phyloP scores from a whole-genome alignment of 192 early-diverging fungal genomes.

The Coemansia aciculifera region DNA sequence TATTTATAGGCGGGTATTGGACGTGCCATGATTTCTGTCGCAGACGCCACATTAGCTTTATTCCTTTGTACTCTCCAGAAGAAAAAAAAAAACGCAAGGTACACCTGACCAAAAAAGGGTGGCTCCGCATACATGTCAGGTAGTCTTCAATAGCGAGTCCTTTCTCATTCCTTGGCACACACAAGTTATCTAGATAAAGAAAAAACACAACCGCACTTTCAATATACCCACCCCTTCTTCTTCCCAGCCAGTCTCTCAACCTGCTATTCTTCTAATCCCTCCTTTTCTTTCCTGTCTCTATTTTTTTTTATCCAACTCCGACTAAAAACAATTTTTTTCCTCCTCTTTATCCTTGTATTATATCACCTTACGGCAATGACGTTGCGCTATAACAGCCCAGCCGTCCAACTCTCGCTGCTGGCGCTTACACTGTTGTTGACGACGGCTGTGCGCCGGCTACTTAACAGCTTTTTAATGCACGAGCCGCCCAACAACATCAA shows the following conservation, averaged over 20 bases:
- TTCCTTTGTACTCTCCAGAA: neutral
- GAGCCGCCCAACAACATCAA: constrained; percentile 27
- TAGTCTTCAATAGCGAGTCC: constrained; percentile 3
- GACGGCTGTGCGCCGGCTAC: constrained; percentile 20
- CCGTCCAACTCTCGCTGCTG: constrained; percentile 28
- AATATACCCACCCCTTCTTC: neutral
- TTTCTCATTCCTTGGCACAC: neutral
- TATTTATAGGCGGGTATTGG: neutral
- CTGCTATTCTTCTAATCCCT: neutral
- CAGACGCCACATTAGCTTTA: neutral
- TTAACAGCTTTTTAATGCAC: constrained; percentile 27
- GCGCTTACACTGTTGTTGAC: constrained; percentile 24
- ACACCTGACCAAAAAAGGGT: constrained; percentile 2
- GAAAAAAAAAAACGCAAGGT: neutral
- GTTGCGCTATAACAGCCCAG: constrained; percentile 30
- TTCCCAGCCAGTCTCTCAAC: neutral
- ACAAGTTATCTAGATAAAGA: constrained; percentile 1
- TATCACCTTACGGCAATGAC: neutral
- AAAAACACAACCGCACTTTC: neutral
- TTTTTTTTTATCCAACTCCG: neutral
- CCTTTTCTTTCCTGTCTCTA: neutral
- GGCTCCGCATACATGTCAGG: neutral
- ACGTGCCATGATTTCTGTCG: neutral
- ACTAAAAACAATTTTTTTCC: neutral
- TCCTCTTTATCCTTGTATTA: neutral